Conservation (phyloP, 177 flowering plant species). For the Vitis hybrid region DNA sequence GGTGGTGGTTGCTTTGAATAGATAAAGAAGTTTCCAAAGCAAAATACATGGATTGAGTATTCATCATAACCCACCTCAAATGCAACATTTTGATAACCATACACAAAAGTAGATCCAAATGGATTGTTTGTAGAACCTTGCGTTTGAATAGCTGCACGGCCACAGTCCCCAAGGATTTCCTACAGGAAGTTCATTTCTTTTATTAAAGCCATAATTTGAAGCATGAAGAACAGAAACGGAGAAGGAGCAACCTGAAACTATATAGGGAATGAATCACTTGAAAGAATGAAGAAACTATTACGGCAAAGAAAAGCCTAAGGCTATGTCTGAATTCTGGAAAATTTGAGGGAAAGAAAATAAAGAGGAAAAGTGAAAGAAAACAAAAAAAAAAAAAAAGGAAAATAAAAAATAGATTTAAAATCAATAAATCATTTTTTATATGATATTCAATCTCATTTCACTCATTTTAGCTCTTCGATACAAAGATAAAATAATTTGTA, state of each 20-base stretch:
- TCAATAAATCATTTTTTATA: too few relatives aligned
- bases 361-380: too few relatives aligned
- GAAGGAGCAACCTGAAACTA: neutral
- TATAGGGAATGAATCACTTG: too few relatives aligned
- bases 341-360: too few relatives aligned
- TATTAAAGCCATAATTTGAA: neutral
- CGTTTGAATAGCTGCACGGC: conserved; percentile 93
- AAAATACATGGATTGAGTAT: neutral
- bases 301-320: too few relatives aligned
- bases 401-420: too few relatives aligned
- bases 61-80: conserved; percentile 69
- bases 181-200: conserved; percentile 19
- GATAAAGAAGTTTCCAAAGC: neutral
- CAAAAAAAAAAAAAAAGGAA: too few relatives aligned
- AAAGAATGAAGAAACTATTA: too few relatives aligned
- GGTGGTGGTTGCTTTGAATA: neutral
- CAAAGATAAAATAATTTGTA: too few relatives aligned
- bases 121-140: conserved; percentile 94
- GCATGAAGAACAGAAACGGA: neutral
- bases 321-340: too few relatives aligned
- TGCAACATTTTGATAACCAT: conserved; percentile 93
- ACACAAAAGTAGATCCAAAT: conserved; percentile 94
- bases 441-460: too few relatives aligned
- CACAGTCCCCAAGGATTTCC: conserved; percentile 97
- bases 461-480: too few relatives aligned